Evolutionary conservation across 2,329 filamentous ascomycete genomes (phyloP).

Genomic region (Penicillium sp.): DNA sequence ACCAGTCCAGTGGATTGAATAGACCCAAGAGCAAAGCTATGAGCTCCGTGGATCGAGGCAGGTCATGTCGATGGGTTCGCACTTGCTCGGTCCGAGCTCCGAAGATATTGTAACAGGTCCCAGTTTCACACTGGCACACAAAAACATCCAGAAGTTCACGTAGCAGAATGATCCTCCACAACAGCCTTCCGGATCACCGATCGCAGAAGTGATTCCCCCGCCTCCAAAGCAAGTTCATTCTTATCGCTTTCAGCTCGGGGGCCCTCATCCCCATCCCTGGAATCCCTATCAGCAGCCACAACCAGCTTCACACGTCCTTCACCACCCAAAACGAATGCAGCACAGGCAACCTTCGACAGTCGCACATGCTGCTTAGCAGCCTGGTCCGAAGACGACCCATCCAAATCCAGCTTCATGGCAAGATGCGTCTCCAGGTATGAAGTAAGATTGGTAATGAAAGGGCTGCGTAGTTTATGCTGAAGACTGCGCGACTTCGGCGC

Average conservation of each 20-base stretch:
- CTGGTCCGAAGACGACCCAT: slow-evolving; percentile 11
- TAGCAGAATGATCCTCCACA: slow-evolving; percentile 19
- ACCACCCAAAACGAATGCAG: slow-evolving; percentile 38
- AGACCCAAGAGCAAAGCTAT: not conserved
- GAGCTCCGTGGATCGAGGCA: not conserved
- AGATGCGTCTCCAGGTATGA: slow-evolving; percentile 39
- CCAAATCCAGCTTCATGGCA: slow-evolving; percentile 40
- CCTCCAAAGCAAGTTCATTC: slow-evolving; percentile 23
- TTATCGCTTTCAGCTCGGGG: slow-evolving; percentile 4
- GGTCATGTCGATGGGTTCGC: not conserved
- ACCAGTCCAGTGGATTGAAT: not conserved
- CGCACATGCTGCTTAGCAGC: slow-evolving; percentile 29
- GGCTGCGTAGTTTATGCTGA: slow-evolving; percentile 11
- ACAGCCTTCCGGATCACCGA: slow-evolving; percentile 32
- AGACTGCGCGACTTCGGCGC: slow-evolving; percentile 8
- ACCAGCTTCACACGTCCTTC: slow-evolving; percentile 43
- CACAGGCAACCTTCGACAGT: slow-evolving; percentile 39
- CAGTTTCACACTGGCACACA: not conserved
- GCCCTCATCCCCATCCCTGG: slow-evolving; percentile 12
- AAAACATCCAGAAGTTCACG: slow-evolving; percentile 2
- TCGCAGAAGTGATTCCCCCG: slow-evolving; percentile 34
- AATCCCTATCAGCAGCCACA: slow-evolving; percentile 22
- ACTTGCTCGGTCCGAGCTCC: not conserved
- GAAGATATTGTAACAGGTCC: not conserved
- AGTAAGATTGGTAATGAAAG: slow-evolving; percentile 27